Evolutionary conservation across 768 basidiomycete species (phyloP), one percentile per base, ranked within the genome.

Genomic region (Tricholoma matsutake): DNA sequence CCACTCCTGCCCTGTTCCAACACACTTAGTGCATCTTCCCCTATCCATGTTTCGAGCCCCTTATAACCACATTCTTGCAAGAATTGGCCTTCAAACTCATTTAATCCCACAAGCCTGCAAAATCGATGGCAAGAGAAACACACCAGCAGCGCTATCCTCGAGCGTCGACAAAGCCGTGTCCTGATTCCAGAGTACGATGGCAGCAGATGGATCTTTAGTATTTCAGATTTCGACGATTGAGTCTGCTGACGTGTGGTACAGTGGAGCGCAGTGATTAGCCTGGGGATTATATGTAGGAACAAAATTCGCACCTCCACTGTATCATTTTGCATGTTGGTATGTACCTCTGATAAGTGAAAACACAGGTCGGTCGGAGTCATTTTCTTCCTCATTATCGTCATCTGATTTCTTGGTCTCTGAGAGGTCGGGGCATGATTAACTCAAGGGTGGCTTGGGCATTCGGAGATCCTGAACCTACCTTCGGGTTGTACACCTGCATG

Each of bases 1-100:
- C 96, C 96, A 65, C 84, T 91, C 52, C 94, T 77, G 0, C 96
- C 96, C 72, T 96, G 91, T 74, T 97, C 93, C 61, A 98, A 72
- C 41, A 88, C 72, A 63, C 89, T 84, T 0, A 95, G 95, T 1
- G 79, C 82, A 67, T 96, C 92, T 71, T 91, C 78, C 0, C 92
- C 94, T 10, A 88, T 66, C 8, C 90, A 81, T 20, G 84, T 75
- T 61, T 98, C 96, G 25, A 98, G 78, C 1, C 96, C 96, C 45
- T 81, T 84, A 74, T 89, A 98, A 0, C 84, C 85, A 51, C 95
- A 83, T 14, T 76, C 76, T 29, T 88, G 85, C 16, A 97, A 76
- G 74, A 90, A 94, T 67, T 85, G 80, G 43, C 83, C 93, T 86
- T 53, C 31, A 34, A 53, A 13, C 11, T 59, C 49, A 25, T 25